Evolutionary conservation across 305 asterid species (phyloP).

Genomic region (Rubia peregrina): DNA sequence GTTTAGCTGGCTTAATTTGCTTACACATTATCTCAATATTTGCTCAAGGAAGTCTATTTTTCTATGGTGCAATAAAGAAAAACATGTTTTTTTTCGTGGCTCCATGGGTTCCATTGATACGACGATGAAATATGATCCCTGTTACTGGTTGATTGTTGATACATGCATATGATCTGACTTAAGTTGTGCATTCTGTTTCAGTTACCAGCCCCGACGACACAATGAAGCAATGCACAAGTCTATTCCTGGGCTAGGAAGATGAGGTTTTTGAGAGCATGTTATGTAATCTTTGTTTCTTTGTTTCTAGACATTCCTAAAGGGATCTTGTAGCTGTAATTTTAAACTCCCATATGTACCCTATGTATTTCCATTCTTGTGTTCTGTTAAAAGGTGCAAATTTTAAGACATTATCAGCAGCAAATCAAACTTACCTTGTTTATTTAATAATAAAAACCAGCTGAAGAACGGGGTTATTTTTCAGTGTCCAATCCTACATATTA

Average conservation of each 20-base stretch:
- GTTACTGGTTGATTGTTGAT: not conserved
- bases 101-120: not conserved
- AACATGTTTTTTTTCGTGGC: too few relatives aligned
- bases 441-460: too few relatives aligned
- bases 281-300: constrained; percentile 1
- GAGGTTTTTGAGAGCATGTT: constrained; percentile 20
- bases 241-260: constrained; percentile 49
- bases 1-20: not conserved
- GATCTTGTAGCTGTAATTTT: not conserved
- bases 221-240: constrained; percentile 43
- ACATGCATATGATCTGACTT: not conserved
- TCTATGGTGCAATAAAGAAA: not conserved
- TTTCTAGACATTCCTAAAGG: not conserved
- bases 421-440: not conserved
- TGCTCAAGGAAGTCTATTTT: not conserved
- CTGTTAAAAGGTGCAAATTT: not conserved
- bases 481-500: too few relatives aligned
- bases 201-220: constrained; percentile 87
- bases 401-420: not conserved
- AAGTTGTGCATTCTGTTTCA: constrained; percentile 22
- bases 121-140: not conserved
- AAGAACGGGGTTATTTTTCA: too few relatives aligned
- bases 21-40: not conserved
- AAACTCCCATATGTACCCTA: not conserved
- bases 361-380: not conserved